Conservation (phyloP, 345 rosid species). For the Camelina laxa region DNA sequence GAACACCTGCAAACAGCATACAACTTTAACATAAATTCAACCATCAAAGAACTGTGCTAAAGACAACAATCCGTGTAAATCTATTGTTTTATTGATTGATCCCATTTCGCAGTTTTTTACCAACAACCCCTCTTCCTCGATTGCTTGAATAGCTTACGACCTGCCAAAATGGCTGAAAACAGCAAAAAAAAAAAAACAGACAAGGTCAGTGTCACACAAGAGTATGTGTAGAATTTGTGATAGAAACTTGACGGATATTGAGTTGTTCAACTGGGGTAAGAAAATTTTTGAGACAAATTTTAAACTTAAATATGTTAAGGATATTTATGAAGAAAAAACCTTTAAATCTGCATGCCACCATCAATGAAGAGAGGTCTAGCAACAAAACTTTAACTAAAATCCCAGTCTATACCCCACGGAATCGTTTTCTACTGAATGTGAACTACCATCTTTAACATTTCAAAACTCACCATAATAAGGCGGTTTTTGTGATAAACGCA, state of each 20-base stretch:
- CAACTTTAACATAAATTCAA: conserved; percentile 17
- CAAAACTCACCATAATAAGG: conserved; percentile 66
- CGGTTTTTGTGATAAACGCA: conserved; percentile 94
- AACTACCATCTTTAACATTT: conserved; percentile 19
- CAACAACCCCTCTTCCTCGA: conserved; percentile 91
- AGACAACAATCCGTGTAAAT: conserved; percentile 10
- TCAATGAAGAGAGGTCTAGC: conserved; percentile 15
- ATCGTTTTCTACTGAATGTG: conserved; percentile 7
- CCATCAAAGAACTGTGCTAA: conserved; percentile 8
- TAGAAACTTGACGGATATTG: conserved; percentile 18
- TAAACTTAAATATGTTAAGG: background rate
- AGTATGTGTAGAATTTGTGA: background rate
- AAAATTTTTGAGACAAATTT: background rate
- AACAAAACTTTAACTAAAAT: conserved; percentile 12
- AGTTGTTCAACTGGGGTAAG: background rate
- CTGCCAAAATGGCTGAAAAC: conserved; percentile 87
- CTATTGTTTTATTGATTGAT: conserved; percentile 13
- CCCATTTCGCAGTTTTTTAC: conserved; percentile 57
- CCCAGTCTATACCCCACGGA: background rate
- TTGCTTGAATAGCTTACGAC: conserved; percentile 56
- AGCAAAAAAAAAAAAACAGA: background rate
- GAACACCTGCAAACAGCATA: conserved; percentile 59
- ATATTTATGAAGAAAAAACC: background rate
- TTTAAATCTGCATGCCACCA: conserved; percentile 15
- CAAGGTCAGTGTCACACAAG: conserved; percentile 19